Evolutionary conservation across 345 rosid genomes (phyloP).

Genomic region (Lepidium sativum): DNA sequence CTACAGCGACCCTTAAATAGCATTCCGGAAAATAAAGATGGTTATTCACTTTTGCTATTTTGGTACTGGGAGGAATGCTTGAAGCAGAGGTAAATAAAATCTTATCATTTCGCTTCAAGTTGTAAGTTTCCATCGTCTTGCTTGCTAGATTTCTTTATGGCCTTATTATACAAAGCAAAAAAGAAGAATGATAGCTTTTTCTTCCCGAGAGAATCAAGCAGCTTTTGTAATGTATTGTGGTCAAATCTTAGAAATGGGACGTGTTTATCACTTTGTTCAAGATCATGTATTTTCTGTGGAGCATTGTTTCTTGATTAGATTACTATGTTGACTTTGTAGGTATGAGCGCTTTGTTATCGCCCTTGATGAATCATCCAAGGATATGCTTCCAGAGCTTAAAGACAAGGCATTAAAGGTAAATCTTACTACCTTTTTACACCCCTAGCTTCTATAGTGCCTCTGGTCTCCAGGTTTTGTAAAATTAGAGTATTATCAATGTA

Average conservation of each 20-base stretch:
- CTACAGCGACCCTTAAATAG: constrained; percentile 62
- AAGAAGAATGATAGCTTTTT: background rate
- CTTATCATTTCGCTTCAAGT: background rate
- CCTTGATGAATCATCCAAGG: constrained; percentile 93
- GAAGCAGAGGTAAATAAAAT: constrained; percentile 61
- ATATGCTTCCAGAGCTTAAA: constrained; percentile 73
- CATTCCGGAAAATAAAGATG: constrained; percentile 84
- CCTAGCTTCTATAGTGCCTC: background rate
- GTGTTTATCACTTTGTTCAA: background rate
- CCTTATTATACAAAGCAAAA: background rate
- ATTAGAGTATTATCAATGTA: background rate
- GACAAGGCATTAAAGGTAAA: constrained; percentile 84
- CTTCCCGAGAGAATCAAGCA: background rate
- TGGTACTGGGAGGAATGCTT: constrained; percentile 99
- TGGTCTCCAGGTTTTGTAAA: background rate
- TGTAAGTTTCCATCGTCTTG: background rate
- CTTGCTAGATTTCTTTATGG: background rate
- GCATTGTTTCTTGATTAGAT: background rate
- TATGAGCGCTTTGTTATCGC: constrained; percentile 77
- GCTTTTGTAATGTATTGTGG: background rate
- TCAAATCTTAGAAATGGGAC: background rate
- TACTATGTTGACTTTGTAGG: constrained; percentile 33
- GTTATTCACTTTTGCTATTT: constrained; percentile 76
- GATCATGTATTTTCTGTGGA: background rate
- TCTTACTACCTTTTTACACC: background rate